Evolutionary conservation across 2,329 filamentous ascomycete species (phyloP).

Genomic region (Exophiala aquamarina): DNA sequence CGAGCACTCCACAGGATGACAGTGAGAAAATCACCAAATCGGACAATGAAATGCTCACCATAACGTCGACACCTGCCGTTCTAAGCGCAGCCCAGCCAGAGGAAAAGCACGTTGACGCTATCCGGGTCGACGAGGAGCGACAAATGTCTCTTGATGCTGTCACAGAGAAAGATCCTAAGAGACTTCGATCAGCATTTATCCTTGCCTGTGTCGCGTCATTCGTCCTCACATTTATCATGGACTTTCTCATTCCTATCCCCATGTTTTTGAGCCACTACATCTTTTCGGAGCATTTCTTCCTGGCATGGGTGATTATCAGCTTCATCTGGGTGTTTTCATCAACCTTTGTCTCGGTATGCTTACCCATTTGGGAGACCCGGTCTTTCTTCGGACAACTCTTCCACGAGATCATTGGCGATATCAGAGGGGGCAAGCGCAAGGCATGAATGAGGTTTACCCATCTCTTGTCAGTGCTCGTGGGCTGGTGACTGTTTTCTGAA

Average conservation of each 20-base stretch:
- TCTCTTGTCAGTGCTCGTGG: too few species aligned
- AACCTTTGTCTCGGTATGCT: conserved; percentile 40
- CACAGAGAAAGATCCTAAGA: conserved; percentile 32
- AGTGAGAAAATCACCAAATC: conserved; percentile 4
- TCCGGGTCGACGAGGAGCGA: conserved; percentile 28
- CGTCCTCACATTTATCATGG: conserved; percentile 65
- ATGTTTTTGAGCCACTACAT: conserved; percentile 82
- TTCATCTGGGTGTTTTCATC: conserved; percentile 65
- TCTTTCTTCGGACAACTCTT: conserved; percentile 29
- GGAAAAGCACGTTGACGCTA: conserved; percentile 20
- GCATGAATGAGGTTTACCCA: too few species aligned
- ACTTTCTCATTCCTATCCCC: conserved; percentile 88
- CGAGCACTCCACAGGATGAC: conserved; percentile 8
- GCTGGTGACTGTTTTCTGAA: too few species aligned
- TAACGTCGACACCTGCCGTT: conserved; percentile 5
- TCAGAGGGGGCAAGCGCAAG: conserved; percentile 2
- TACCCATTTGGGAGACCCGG: conserved; percentile 45
- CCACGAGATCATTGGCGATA: conserved; percentile 7
- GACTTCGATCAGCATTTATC: conserved; percentile 37
- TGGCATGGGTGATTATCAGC: conserved; percentile 73
- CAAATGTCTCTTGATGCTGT: conserved; percentile 29
- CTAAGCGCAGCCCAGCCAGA: conserved; percentile 2
- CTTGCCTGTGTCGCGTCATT: conserved; percentile 59
- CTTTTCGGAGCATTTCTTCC: conserved; percentile 78
- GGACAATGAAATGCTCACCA: conserved; percentile 1